A percentile compares a stretch with the other conserved stretches of the same genome.
Conservation (phyloP, 495 filamentous ascomycete species). For the Podospora fimiseda region DNA sequence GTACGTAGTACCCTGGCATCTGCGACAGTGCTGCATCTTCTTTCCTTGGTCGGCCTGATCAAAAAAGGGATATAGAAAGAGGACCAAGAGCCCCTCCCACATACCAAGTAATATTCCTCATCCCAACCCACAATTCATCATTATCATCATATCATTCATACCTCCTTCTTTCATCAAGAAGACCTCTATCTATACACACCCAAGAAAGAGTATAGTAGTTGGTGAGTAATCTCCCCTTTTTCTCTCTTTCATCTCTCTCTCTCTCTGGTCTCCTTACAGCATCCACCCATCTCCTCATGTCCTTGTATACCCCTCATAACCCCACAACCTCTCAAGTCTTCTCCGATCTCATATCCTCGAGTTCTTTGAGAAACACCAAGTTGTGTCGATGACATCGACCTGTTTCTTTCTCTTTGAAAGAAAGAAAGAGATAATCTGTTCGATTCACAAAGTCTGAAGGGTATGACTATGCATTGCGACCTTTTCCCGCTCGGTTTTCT, state of each 20-base stretch:
- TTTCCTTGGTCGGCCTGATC: slow-evolving; percentile 19
- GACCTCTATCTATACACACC: not conserved
- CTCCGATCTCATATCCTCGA: not conserved
- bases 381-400: not conserved
- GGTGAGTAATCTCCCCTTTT: slow-evolving; percentile 23
- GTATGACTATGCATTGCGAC: not conserved
- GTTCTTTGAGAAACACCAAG: not conserved
- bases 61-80: slow-evolving; percentile 24
- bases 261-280: not conserved
- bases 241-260: not conserved
- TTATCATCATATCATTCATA: slow-evolving; percentile 17
- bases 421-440: not conserved
- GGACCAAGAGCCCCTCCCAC: slow-evolving; percentile 17
- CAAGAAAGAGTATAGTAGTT: no score
- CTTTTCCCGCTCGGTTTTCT: not conserved
- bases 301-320: no score
- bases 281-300: not conserved
- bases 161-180: slow-evolving; percentile 2
- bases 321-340: no score
- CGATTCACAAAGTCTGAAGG: not conserved
- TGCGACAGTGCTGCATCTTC: slow-evolving; percentile 9
- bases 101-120: slow-evolving; percentile 10
- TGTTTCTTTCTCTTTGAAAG: not conserved
- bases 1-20: slow-evolving; percentile 17
- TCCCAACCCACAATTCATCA: slow-evolving; percentile 20